A percentile compares a stretch with the other conserved stretches of the same genome.
Conservation (phyloP, 1,284 basidiomycete species). For the Irpex rosettiformis region DNA sequence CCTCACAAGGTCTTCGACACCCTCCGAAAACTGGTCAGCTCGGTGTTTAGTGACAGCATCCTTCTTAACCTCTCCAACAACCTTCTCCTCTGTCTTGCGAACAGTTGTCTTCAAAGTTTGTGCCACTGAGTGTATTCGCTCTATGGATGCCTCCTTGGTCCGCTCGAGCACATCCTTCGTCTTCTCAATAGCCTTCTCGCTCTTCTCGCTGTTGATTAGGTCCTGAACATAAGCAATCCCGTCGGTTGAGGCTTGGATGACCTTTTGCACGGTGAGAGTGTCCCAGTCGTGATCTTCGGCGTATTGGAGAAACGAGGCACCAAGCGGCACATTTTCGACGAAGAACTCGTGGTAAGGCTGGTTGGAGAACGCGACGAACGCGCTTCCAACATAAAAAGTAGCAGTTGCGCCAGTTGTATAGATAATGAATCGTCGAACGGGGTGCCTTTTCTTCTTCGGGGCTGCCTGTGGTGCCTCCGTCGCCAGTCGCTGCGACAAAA, state of each 20-base stretch:
- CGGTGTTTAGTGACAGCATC: conserved; percentile 46
- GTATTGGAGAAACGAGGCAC: conserved; percentile 73
- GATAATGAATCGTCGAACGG: conserved; percentile 52
- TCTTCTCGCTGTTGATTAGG: conserved; percentile 24
- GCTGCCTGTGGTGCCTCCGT: conserved; percentile 43
- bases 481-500: conserved; percentile 45
- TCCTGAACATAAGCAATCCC: conserved; percentile 48
- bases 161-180: conserved; percentile 35
- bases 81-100: conserved; percentile 37
- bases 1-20: conserved; percentile 59
- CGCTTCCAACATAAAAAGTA: conserved; percentile 79
- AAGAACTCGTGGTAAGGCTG: conserved; percentile 80
- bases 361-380: conserved; percentile 71
- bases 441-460: conserved; percentile 48
- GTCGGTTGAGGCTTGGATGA: conserved; percentile 48
- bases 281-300: conserved; percentile 81
- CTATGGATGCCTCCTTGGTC: conserved; percentile 41
- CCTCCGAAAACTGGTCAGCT: conserved; percentile 52
- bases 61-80: conserved; percentile 37
- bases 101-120: conserved; percentile 48
- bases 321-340: conserved; percentile 75
- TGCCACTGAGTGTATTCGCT: conserved; percentile 44
- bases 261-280: conserved; percentile 57
- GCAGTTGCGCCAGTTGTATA: conserved; percentile 62
- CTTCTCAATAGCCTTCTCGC: conserved; percentile 33